Evolutionary conservation across 371 early-diverging fungal species (phyloP).

Genomic region (Sporodiniella umbellata): DNA sequence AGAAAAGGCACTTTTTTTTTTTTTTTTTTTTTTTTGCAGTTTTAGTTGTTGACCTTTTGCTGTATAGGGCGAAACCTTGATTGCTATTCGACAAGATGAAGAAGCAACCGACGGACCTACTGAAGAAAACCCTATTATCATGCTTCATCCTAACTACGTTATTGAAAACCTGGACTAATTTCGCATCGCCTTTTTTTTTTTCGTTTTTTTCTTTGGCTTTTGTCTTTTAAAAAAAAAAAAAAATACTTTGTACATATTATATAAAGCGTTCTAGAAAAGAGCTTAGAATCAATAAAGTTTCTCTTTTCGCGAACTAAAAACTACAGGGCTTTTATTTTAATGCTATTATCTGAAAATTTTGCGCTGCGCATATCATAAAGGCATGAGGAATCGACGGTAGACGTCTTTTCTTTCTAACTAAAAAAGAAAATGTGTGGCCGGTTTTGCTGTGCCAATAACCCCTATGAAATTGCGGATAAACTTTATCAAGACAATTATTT

Average conservation of each 20-base stretch:
- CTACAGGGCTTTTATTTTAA: no score
- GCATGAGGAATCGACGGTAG: no score
- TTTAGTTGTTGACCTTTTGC: no score
- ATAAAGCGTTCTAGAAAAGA: background rate
- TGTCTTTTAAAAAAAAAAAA: no score
- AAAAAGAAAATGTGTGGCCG: slow-evolving; percentile 48
- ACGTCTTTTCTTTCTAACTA: no score
- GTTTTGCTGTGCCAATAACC: slow-evolving; percentile 28
- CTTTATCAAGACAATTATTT: slow-evolving; percentile 29
- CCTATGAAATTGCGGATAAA: slow-evolving; percentile 26
- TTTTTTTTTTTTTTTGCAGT: background rate
- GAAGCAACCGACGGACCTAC: slow-evolving; percentile 1
- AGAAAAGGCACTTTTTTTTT: background rate
- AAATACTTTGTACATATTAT: background rate
- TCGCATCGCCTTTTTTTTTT: background rate
- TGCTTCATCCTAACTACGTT: slow-evolving; percentile 65
- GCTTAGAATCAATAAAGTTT: background rate
- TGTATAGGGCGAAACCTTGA: slow-evolving; percentile 44
- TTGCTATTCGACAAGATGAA: slow-evolving; percentile 46
- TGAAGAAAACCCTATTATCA: slow-evolving; percentile 41
- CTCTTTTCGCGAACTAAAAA: background rate
- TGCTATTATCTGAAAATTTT: no score
- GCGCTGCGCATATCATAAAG: no score
- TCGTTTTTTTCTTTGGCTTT: no score
- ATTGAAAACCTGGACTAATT: slow-evolving; percentile 10